Evolutionary conservation across 306 rosid genomes (phyloP).

Genomic region (Corylus heterophylla): DNA sequence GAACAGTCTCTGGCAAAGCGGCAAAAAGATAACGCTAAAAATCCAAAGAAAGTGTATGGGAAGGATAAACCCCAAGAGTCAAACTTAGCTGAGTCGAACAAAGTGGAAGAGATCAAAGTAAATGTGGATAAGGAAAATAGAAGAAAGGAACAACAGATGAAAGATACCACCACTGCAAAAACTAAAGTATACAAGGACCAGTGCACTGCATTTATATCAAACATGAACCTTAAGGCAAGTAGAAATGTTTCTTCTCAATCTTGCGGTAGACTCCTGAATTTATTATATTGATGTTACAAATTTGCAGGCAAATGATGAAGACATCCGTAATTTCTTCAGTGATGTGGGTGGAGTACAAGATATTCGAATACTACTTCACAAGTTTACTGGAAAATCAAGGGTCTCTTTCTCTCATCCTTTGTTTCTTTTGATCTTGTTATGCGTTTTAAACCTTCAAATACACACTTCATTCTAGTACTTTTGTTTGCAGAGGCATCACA

Average conservation of each 20-base stretch:
- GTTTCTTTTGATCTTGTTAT: slow-evolving; percentile 1
- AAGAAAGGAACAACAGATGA: slow-evolving; percentile 42
- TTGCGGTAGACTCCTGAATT: not conserved
- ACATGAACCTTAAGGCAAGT: slow-evolving; percentile 59
- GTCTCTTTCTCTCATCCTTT: slow-evolving; percentile 40
- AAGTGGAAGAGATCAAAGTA: slow-evolving; percentile 39
- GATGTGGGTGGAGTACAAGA: slow-evolving; percentile 87
- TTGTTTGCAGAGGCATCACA: not conserved
- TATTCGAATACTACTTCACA: slow-evolving; percentile 76
- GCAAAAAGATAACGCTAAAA: slow-evolving; percentile 50
- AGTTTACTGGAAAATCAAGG: slow-evolving; percentile 89
- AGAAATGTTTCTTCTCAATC: not conserved
- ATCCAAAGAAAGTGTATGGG: slow-evolving; percentile 41
- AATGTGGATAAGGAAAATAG: slow-evolving; percentile 37
- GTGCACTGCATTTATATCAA: slow-evolving; percentile 86
- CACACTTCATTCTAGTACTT: not conserved
- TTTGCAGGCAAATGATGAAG: slow-evolving; percentile 68
- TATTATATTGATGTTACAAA: slow-evolving; percentile 16
- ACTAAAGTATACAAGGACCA: slow-evolving; percentile 64
- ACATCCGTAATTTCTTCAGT: slow-evolving; percentile 69
- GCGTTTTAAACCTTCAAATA: not conserved
- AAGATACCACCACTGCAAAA: slow-evolving; percentile 42
- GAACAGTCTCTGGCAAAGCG: slow-evolving; percentile 65
- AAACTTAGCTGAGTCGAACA: slow-evolving; percentile 34
- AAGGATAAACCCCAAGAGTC: slow-evolving; percentile 45